A percentile compares a stretch with the other conserved stretches of the same genome.
Evolutionary conservation across 305 asterid genomes (phyloP).

Genomic region (Fraxinus floribunda): DNA sequence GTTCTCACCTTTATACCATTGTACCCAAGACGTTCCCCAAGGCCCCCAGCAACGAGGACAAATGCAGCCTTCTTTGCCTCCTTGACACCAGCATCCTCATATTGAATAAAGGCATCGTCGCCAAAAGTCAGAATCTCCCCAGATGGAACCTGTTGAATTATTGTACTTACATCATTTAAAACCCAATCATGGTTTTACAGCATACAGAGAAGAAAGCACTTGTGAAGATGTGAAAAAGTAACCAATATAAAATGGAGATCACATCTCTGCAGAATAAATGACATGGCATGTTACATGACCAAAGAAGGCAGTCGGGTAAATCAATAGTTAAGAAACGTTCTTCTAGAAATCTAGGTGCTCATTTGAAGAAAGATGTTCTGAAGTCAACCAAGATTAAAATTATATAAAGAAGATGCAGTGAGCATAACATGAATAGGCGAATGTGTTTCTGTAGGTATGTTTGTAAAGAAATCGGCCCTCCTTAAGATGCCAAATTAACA

Average conservation of each 20-base stretch:
- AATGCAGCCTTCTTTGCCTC: slow-evolving; percentile 92
- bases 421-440: background rate
- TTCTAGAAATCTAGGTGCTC: slow-evolving; percentile 11
- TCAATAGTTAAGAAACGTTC: background rate
- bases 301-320: slow-evolving; percentile 13
- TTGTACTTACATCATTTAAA: slow-evolving; percentile 17
- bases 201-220: background rate
- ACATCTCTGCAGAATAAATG: slow-evolving; percentile 12
- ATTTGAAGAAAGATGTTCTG: slow-evolving; percentile 14
- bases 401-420: slow-evolving; percentile 1
- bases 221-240: slow-evolving; percentile 6
- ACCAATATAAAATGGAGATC: slow-evolving; percentile 8
- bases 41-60: slow-evolving; percentile 99
- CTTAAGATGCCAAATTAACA: background rate
- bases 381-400: slow-evolving; percentile 18
- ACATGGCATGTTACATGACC: slow-evolving; percentile 1
- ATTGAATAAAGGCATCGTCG: slow-evolving; percentile 60
- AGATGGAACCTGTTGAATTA: slow-evolving; percentile 76
- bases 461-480: background rate
- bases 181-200: slow-evolving; percentile 5
- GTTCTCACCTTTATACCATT: slow-evolving; percentile 83
- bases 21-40: slow-evolving; percentile 99
- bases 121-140: slow-evolving; percentile 84
- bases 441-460: background rate
- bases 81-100: slow-evolving; percentile 80